Base-by-base conservation (phyloP, 2,329 filamentous ascomycete species). In the Phyllachora maydis region DNA sequence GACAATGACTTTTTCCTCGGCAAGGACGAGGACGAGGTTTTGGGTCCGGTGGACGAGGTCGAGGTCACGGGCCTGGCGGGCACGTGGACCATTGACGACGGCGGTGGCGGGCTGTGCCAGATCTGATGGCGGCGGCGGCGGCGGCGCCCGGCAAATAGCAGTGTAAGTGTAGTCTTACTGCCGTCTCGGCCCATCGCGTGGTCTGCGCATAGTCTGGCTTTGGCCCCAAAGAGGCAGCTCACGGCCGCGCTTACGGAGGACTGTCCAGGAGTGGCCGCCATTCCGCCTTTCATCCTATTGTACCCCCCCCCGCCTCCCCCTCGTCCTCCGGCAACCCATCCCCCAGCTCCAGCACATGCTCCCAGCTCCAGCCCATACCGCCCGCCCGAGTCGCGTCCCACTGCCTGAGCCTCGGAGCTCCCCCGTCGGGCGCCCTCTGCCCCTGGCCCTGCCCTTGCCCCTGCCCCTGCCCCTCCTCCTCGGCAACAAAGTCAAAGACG, bases 41-140 rank as follows among this genome's bases (percentile, higher is more conserved):
- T n/a, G n/a, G n/a, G n/a, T n/a, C 47, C 49, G 21, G 11, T 12
- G 21, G 56, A 56, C 28, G 54, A 56, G 29, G 56, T 59, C 1
- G 52, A 58, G 28, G 48, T 68, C 12, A 52, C 51, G 26, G 83
- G 83, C 1, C 50, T 93, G 24, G 81, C 82, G 5, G 79, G 78
- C 3, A 73, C 68, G 1, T 93, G 83, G 83, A 75, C 69, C n/a
- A 72, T 88, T 40, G 79, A 90, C 37, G 79, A 91, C 28, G 63
- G 66, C 30, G 70, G 70, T 24, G 82, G 67, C 4, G 67, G 65
- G 0, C 61, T 68, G 16, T 68, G 64, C 36, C 50, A 53, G n/a
- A n/a, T n/a, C n/a, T n/a, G n/a, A n/a, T n/a, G n/a, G n/a, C n/a
- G n/a, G n/a, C n/a, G n/a, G n/a, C n/a, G n/a, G n/a, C n/a, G n/a